phyloP scores from a whole-genome alignment of 2,329 filamentous ascomycete genomes.

The Sclerotinia spermophila region DNA sequence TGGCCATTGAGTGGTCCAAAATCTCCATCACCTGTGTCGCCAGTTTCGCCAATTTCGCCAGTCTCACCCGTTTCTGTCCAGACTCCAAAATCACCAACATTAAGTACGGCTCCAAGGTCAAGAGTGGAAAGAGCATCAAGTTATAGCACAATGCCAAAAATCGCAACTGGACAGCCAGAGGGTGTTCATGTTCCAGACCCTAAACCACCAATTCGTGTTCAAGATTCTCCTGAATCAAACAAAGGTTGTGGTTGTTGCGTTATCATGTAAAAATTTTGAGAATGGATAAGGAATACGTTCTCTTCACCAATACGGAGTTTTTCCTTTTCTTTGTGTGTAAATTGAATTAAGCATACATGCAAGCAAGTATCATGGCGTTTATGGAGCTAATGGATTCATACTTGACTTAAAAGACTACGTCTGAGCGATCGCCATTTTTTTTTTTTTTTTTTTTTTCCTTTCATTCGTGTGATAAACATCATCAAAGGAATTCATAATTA shows the following conservation, averaged over 20 bases:
- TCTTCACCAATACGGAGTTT: conserved; percentile 2
- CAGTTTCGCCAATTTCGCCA: not conserved
- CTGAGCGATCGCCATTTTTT: conserved; percentile 10
- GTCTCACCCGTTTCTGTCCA: not conserved
- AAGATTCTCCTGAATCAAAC: conserved; percentile 51
- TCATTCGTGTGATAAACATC: conserved; percentile 1
- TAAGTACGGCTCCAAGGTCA: conserved; percentile 45
- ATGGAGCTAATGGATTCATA: conserved; percentile 6
- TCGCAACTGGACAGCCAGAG: conserved; percentile 40
- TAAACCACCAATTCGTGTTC: conserved; percentile 47
- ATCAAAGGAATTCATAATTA: conserved; percentile 11
- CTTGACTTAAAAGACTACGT: conserved; percentile 12
- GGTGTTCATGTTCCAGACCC: conserved; percentile 30
- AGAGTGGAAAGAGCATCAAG: conserved; percentile 40
- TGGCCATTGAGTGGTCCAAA: conserved; percentile 53
- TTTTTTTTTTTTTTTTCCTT: not conserved
- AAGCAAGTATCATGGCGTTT: conserved; percentile 12
- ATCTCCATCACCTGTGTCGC: not conserved
- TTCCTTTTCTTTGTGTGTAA: conserved; percentile 8
- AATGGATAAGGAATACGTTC: conserved; percentile 1
- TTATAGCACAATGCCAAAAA: conserved; percentile 48
- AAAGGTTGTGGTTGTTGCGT: conserved; percentile 48
- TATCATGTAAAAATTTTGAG: conserved; percentile 42
- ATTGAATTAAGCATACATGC: conserved; percentile 6
- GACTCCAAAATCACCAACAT: conserved; percentile 46